A percentile compares a stretch with the other conserved stretches of the same genome.
Conservation (phyloP, 1,284 basidiomycete species). For the Ustilago vetiveriae region DNA sequence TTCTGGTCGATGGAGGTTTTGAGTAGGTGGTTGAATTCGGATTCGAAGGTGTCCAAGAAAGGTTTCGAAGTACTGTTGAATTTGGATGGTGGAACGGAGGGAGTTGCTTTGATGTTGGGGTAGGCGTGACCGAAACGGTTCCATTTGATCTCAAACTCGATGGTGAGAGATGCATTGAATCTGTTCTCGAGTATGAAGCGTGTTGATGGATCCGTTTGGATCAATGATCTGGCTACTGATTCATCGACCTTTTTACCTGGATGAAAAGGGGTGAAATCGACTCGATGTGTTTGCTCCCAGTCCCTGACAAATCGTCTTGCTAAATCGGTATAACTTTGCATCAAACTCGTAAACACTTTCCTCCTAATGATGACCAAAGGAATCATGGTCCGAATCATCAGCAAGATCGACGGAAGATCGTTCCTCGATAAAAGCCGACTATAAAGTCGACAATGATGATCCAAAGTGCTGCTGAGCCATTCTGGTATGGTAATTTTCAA, state of each 20-base stretch:
- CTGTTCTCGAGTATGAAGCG: constrained; percentile 10
- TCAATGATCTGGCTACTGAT: not conserved
- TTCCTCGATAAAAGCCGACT: constrained; percentile 1
- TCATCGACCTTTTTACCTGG: constrained; percentile 8
- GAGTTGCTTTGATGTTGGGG: constrained; percentile 2
- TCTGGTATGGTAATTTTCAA: constrained; percentile 12
- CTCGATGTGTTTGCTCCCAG: constrained; percentile 1
- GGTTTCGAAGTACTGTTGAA: not conserved
- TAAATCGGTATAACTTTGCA: constrained; percentile 27
- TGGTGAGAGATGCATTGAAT: constrained; percentile 1
- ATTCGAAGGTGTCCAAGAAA: constrained; percentile 8
- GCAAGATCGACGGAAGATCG: constrained; percentile 28
- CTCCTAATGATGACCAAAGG: constrained; percentile 24
- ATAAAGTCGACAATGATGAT: constrained; percentile 1
- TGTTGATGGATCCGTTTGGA: no score
- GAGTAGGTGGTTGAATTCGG: constrained; percentile 21
- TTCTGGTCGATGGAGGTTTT: constrained; percentile 8
- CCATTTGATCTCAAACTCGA: constrained; percentile 18
- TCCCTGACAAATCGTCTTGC: constrained; percentile 15
- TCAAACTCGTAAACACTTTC: constrained; percentile 17
- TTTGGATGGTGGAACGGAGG: constrained; percentile 2
- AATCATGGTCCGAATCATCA: constrained; percentile 36
- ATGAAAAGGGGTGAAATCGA: constrained; percentile 27
- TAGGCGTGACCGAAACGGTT: constrained; percentile 33
- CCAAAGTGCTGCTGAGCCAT: constrained; percentile 11